A percentile compares a stretch with the other conserved stretches of the same genome.
Evolutionary conservation across 1,139 yeast species (phyloP).

Genomic region (Pichiaceae sp.): DNA sequence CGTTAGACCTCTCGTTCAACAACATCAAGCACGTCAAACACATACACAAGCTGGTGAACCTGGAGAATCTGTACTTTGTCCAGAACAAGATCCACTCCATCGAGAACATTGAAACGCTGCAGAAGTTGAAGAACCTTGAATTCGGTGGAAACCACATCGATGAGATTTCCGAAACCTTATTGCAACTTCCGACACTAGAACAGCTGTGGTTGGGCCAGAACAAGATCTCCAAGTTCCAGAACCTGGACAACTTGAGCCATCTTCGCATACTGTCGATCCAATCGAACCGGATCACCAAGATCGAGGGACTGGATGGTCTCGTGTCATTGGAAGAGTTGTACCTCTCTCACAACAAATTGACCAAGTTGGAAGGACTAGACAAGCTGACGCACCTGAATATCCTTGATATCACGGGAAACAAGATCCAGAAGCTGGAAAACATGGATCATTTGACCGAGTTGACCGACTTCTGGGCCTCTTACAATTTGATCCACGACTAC

Average conservation of each 20-base stretch:
- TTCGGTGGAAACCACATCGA: conserved; percentile 85
- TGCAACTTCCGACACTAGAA: conserved; percentile 43
- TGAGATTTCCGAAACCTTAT: conserved; percentile 51
- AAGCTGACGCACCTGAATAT: conserved; percentile 59
- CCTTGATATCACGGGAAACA: conserved; percentile 76
- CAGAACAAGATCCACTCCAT: conserved; percentile 80
- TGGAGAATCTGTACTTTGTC: conserved; percentile 72
- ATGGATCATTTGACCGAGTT: conserved; percentile 56
- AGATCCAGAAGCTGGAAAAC: conserved; percentile 52
- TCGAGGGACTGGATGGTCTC: conserved; percentile 75
- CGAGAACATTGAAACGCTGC: conserved; percentile 52
- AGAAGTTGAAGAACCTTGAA: conserved; percentile 64
- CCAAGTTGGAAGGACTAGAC: conserved; percentile 71
- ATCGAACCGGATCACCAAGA: conserved; percentile 68
- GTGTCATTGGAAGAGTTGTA: conserved; percentile 76
- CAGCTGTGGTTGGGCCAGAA: conserved; percentile 95
- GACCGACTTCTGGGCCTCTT: conserved; percentile 93
- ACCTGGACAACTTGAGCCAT: conserved; percentile 52
- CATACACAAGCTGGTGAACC: conserved; percentile 49
- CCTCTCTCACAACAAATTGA: conserved; percentile 77
- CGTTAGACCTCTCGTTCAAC: conserved; percentile 82
- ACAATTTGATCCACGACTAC: conserved; percentile 61
- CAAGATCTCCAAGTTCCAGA: conserved; percentile 57
- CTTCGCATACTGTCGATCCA: conserved; percentile 80
- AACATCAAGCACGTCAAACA: conserved; percentile 83